Conservation (phyloP, 768 basidiomycete genomes). For the Austroboletus festivus region DNA sequence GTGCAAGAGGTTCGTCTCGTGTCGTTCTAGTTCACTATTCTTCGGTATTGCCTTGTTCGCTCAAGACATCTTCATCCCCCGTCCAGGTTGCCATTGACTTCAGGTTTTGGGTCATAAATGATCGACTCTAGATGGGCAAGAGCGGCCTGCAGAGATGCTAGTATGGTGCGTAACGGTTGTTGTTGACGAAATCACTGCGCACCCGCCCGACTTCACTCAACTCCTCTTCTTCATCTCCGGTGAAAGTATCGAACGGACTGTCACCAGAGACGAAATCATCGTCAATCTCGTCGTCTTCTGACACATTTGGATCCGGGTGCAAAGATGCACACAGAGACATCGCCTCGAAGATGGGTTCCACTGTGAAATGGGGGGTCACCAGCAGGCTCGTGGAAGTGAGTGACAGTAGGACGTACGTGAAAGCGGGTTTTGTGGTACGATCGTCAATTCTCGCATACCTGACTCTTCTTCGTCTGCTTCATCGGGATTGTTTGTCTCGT, state of each 20-base stretch:
- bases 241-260: too few relatives aligned
- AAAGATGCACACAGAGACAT: constrained; percentile 81
- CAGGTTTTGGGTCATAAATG: constrained; percentile 51
- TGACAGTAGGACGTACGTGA: constrained; percentile 50
- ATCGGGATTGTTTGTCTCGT: constrained; percentile 50
- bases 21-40: constrained; percentile 3
- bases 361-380: constrained; percentile 36
- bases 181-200: constrained; percentile 83
- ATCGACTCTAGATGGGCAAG: constrained; percentile 82
- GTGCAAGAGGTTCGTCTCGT: not conserved
- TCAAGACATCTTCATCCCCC: constrained; percentile 14
- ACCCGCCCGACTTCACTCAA: constrained; percentile 88
- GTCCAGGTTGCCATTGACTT: constrained; percentile 15
- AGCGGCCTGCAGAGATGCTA: constrained; percentile 70
- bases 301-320: constrained; percentile 62
- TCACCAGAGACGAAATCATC: constrained; percentile 59
- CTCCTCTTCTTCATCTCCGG: constrained; percentile 59
- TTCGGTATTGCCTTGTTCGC: constrained; percentile 13
- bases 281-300: constrained; percentile 47
- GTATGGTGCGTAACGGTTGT: constrained; percentile 81
- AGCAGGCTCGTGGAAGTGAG: constrained; percentile 1
- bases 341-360: constrained; percentile 84
- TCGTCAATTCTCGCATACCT: constrained; percentile 77
- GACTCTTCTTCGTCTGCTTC: constrained; percentile 35
- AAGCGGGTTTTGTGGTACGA: constrained; percentile 57